phyloP scores from a whole-genome alignment of 2,329 filamentous ascomycete genomes.

The Kalmusia sp. region DNA sequence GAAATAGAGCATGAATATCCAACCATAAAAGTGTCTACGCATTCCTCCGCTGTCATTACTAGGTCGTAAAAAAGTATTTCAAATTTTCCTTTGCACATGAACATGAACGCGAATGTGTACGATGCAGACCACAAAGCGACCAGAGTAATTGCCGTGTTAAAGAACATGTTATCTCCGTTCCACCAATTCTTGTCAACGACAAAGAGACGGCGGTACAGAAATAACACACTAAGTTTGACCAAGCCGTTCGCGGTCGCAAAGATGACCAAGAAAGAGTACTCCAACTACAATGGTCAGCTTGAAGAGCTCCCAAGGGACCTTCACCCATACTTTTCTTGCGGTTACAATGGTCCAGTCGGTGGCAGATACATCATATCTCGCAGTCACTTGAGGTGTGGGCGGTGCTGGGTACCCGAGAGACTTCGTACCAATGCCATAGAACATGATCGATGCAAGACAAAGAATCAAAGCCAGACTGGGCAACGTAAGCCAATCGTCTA shows the following conservation, averaged over 20 bases:
- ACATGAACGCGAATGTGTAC: slow-evolving; percentile 15
- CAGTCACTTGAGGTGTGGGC: neutral
- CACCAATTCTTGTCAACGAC: slow-evolving; percentile 11
- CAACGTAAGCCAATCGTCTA: slow-evolving; percentile 15
- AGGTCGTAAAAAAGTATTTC: neutral
- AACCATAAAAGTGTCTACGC: slow-evolving; percentile 11
- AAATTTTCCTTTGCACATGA: slow-evolving; percentile 14
- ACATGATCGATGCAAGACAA: slow-evolving; percentile 5
- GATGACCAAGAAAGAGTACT: slow-evolving; percentile 16
- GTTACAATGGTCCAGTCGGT: neutral
- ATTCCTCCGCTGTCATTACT: neutral
- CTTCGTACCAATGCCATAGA: slow-evolving; percentile 7
- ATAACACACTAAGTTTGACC: slow-evolving; percentile 14
- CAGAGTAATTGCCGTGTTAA: slow-evolving; percentile 10
- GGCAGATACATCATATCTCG: neutral
- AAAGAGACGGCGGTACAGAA: slow-evolving; percentile 19
- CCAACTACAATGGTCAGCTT: neutral
- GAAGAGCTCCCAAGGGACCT: too few species aligned
- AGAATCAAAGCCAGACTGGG: slow-evolving; percentile 2
- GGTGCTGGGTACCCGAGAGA: slow-evolving; percentile 5
- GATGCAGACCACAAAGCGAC: slow-evolving; percentile 10
- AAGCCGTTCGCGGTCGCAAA: slow-evolving; percentile 10
- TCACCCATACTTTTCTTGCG: neutral
- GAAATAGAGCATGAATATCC: slow-evolving; percentile 11
- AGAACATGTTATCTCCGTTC: slow-evolving; percentile 13